A percentile compares a stretch with the other conserved stretches of the same genome.
Conservation (phyloP, 139 green algal species). For the Micractinium conductrix region DNA sequence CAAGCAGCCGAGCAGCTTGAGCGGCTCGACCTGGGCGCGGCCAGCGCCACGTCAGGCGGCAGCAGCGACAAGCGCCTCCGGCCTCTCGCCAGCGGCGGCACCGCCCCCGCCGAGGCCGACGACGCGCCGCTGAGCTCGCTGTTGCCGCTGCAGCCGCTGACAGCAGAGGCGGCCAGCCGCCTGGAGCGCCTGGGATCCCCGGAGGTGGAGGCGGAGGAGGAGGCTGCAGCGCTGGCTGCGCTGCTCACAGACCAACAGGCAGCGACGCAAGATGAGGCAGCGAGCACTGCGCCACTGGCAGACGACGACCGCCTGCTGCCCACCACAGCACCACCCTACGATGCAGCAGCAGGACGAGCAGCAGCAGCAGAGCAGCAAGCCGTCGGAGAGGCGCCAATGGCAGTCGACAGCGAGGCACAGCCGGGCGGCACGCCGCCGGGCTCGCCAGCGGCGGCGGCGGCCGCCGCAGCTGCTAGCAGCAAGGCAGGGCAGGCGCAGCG, state of each 20-base stretch:
- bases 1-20: neutral
- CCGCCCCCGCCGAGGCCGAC: neutral
- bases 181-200: neutral
- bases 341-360: no score
- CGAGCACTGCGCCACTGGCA: neutral
- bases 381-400: neutral
- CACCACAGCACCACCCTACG: neutral
- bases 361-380: neutral
- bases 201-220: constrained; percentile 15
- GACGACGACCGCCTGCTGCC: neutral
- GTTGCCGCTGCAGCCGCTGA: constrained; percentile 13
- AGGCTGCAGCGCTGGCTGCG: neutral
- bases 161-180: neutral
- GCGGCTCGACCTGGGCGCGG: neutral
- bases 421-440: neutral
- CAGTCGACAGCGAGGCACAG: neutral
- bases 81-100: neutral
- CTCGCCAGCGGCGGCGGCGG: neutral
- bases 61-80: neutral
- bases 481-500: neutral
- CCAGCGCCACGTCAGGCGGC: neutral
- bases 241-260: neutral
- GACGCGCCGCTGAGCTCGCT: neutral
- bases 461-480: neutral
- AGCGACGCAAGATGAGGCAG: no score